Evolutionary conservation across 2,329 filamentous ascomycete genomes (phyloP).

Genomic region (Parascedosporium putredinis): DNA sequence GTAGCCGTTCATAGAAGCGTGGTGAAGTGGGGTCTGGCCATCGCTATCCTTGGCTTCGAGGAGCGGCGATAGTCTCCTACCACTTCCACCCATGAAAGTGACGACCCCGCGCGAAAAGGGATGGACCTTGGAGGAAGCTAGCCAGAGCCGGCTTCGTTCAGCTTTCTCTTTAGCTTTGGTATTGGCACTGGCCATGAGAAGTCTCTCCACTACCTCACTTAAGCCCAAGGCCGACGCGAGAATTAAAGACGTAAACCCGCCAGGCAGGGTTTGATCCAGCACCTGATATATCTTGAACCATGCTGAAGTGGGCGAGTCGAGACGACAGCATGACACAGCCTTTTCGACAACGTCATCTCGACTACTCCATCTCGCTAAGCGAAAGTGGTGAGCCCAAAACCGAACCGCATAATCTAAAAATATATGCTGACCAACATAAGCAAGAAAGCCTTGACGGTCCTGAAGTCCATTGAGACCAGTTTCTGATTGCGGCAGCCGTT

Average conservation of each 20-base stretch:
- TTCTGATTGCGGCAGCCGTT: not conserved
- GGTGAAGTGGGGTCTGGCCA: not conserved
- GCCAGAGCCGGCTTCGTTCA: too few species aligned
- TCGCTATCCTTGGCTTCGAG: not conserved
- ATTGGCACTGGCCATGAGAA: too few species aligned
- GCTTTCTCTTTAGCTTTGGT: too few species aligned
- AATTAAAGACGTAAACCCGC: not conserved
- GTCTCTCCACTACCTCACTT: not conserved
- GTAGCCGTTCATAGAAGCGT: not conserved
- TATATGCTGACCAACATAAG: not conserved
- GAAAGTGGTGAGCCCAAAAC: conserved; percentile 11
- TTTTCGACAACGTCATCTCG: not conserved
- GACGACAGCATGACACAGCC: not conserved
- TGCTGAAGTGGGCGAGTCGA: not conserved
- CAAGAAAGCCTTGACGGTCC: not conserved
- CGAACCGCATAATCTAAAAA: conserved; percentile 12
- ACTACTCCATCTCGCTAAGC: not conserved
- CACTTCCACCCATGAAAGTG: not conserved
- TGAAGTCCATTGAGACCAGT: not conserved
- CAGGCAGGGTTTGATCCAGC: not conserved
- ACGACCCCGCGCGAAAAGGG: not conserved
- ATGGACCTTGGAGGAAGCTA: too few species aligned
- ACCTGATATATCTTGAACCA: not conserved
- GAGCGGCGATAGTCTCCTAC: too few species aligned
- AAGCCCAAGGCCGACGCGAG: not conserved